Conservation (phyloP, 164 flowering plant genomes). For the Nelumbo lutea region DNA sequence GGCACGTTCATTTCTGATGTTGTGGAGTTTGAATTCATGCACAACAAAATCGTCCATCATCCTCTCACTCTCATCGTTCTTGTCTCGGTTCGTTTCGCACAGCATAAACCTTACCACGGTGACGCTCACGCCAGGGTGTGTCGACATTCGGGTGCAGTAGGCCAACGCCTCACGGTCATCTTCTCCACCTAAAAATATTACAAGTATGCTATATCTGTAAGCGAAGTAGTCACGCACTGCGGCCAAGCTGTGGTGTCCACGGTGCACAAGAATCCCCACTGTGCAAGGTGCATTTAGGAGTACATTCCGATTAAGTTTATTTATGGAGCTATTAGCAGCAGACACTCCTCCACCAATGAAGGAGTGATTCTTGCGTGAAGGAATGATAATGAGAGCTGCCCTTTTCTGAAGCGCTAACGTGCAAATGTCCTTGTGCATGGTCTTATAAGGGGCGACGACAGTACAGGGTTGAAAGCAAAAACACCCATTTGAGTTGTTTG, state of each 20-base stretch:
- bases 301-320: conserved; percentile 22
- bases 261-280: conserved; percentile 35
- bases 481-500: conserved; percentile 4
- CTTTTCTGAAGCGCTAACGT: conserved; percentile 20
- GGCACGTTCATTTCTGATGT: conserved; percentile 8
- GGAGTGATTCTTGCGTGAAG: conserved; percentile 23
- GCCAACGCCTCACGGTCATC: conserved; percentile 39
- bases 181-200: conserved; percentile 34
- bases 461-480: conserved; percentile 21
- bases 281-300: conserved; percentile 40
- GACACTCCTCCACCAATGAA: background rate
- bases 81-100: background rate
- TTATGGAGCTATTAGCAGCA: conserved; percentile 4
- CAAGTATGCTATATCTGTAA: conserved; percentile 5
- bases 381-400: conserved; percentile 27
- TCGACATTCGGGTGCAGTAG: conserved; percentile 15
- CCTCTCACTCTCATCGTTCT: background rate
- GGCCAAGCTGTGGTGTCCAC: conserved; percentile 2
- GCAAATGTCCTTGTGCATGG: conserved; percentile 36
- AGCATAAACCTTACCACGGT: conserved; percentile 11
- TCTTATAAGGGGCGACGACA: conserved; percentile 17
- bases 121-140: conserved; percentile 2
- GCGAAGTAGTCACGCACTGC: background rate
- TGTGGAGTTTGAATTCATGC: conserved; percentile 10
- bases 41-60: conserved; percentile 23